Conservation (phyloP, 805 yeast genomes). For the Barnettozyma sp. region DNA sequence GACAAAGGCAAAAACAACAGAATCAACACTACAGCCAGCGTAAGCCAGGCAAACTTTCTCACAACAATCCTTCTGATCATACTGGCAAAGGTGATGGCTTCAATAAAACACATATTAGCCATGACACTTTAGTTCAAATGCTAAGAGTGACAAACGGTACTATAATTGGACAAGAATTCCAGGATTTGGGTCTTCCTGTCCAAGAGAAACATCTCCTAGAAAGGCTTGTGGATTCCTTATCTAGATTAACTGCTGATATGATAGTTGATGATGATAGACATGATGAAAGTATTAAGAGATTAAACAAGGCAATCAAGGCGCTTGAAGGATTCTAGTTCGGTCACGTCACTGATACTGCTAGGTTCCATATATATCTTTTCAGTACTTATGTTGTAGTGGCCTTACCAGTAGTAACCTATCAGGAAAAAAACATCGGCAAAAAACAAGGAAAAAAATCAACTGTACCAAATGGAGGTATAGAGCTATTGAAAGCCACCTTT, state of each 20-base stretch:
- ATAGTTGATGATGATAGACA: conserved; percentile 75
- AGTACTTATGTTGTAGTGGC: too few relatives aligned
- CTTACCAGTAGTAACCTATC: too few relatives aligned
- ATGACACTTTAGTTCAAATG: conserved; percentile 31
- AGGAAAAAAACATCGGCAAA: too few relatives aligned
- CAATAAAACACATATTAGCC: conserved; percentile 21
- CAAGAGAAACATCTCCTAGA: conserved; percentile 78
- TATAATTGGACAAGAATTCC: conserved; percentile 52
- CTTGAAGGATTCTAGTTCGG: conserved; percentile 71
- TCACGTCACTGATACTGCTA: too few relatives aligned
- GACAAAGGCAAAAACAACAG: too few relatives aligned
- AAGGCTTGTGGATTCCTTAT: conserved; percentile 76
- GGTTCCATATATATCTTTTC: too few relatives aligned
- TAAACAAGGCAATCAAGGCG: conserved; percentile 77
- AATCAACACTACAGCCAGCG: too few relatives aligned
- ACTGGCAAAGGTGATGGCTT: too few relatives aligned
- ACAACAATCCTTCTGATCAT: conserved; percentile 6
- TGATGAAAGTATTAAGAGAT: conserved; percentile 70
- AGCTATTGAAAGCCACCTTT: background rate
- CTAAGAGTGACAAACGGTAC: conserved; percentile 36
- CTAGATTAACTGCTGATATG: conserved; percentile 86
- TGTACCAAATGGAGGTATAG: background rate
- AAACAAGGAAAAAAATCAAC: background rate
- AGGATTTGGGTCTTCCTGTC: conserved; percentile 61
- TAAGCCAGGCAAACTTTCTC: conserved; percentile 4